Conservation (phyloP, 164 flowering plant species). For the Macadamia tetraphylla region DNA sequence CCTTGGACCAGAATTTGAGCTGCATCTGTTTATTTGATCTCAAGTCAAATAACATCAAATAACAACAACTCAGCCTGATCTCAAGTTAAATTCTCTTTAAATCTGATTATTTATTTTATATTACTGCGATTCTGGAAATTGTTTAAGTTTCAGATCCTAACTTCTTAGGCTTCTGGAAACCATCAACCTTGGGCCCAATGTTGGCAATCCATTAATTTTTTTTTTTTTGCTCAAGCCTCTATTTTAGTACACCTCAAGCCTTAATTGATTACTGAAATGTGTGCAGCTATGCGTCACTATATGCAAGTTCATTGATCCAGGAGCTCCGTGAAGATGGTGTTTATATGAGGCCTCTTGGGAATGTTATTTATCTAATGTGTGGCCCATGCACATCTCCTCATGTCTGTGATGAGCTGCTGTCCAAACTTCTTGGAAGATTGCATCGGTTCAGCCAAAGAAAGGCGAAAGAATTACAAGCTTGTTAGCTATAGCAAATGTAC, state of each 20-base stretch:
- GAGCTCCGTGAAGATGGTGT: conserved; percentile 79
- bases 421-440: conserved; percentile 45
- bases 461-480: neutral
- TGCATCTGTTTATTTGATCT: too few species aligned
- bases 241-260: neutral
- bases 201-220: too few species aligned
- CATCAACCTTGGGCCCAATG: too few species aligned
- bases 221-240: too few species aligned
- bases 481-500: neutral
- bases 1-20: too few species aligned
- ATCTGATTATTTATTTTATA: too few species aligned
- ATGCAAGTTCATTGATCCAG: conserved; percentile 56
- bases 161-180: too few species aligned
- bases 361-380: conserved; percentile 88
- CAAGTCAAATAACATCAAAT: too few species aligned
- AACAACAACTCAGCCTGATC: too few species aligned
- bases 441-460: conserved; percentile 38
- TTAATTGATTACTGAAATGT: neutral
- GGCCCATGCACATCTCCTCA: conserved; percentile 82
- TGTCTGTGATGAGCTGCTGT: conserved; percentile 45
- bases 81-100: too few species aligned
- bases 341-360: conserved; percentile 93
- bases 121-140: too few species aligned
- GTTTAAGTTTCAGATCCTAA: too few species aligned
- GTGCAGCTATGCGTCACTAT: conserved; percentile 67